Percentiles rank a stretch among this genome's conserved stretches.
phyloP scores from a whole-genome alignment of 192 early-diverging fungal genomes.

The Gaertneriomyces sp. region DNA sequence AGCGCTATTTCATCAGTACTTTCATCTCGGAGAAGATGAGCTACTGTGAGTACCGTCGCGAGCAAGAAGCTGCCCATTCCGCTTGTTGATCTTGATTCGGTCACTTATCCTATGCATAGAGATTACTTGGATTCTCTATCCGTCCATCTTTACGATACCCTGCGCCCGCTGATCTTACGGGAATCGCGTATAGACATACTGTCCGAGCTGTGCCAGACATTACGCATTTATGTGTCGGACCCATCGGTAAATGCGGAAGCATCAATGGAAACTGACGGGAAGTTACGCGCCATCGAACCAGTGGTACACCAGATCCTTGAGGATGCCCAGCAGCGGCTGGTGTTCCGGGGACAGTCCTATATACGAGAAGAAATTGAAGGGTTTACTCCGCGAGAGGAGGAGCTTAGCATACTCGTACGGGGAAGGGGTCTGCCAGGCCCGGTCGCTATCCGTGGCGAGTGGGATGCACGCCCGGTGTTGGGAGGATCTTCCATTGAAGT shows the following conservation, averaged over 20 bases:
- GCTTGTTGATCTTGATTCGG: not conserved
- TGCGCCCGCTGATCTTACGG: constrained; percentile 85
- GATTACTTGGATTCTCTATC: constrained; percentile 72
- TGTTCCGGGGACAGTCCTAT: constrained; percentile 80
- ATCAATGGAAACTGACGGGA: not conserved
- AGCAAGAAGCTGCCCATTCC: not conserved
- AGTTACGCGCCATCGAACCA: constrained; percentile 45
- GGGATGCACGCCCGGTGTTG: constrained; percentile 29
- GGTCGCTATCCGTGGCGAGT: constrained; percentile 15
- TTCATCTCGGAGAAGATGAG: constrained; percentile 68
- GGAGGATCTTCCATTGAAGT: not conserved
- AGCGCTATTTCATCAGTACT: constrained; percentile 75
- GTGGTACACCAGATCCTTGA: constrained; percentile 78
- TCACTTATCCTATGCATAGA: constrained; percentile 27
- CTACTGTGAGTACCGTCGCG: constrained; percentile 58
- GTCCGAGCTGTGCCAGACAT: constrained; percentile 74
- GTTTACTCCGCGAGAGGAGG: constrained; percentile 67
- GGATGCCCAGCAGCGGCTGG: constrained; percentile 84
- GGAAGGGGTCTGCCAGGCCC: constrained; percentile 39
- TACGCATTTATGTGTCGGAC: constrained; percentile 51
- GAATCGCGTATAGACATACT: constrained; percentile 76
- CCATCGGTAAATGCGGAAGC: not conserved
- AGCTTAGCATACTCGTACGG: constrained; percentile 54
- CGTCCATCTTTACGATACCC: constrained; percentile 73
- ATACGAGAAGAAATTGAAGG: constrained; percentile 73